phyloP scores from a whole-genome alignment of 371 early-diverging fungal genomes.

The Nematocida parisii region DNA sequence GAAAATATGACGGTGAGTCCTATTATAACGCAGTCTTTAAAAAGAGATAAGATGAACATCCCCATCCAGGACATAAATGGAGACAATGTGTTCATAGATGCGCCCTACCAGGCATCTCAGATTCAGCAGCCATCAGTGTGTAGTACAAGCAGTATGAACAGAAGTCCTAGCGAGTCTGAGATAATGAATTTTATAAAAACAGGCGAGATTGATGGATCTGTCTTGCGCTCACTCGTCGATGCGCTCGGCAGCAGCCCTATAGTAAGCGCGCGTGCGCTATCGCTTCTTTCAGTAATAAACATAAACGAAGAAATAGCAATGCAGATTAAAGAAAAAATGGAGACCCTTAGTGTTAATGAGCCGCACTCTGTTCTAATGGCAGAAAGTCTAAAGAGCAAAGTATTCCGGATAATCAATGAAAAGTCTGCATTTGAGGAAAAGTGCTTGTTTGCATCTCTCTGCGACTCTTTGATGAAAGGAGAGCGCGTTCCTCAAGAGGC shows the following conservation, averaged over 20 bases:
- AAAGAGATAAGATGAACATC: neutral
- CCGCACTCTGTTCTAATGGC: neutral
- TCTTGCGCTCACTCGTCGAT: neutral
- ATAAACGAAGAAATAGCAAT: conserved; percentile 3
- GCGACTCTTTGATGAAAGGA: conserved; percentile 12
- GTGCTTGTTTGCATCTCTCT: conserved; percentile 29
- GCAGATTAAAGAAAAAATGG: conserved; percentile 16
- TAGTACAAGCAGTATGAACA: neutral
- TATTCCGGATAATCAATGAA: conserved; percentile 4
- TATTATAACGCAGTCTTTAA: conserved; percentile 17
- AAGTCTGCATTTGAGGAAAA: conserved; percentile 36
- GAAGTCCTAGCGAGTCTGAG: neutral
- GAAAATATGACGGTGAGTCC: conserved; percentile 1
- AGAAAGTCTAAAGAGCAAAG: conserved; percentile 21
- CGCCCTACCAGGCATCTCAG: neutral
- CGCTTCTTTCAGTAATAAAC: conserved; percentile 3
- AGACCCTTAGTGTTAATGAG: neutral
- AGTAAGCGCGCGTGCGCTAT: neutral
- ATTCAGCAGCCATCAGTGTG: neutral
- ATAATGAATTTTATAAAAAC: conserved; percentile 2
- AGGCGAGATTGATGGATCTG: neutral
- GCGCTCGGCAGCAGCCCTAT: neutral
- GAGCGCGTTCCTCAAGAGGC: conserved; percentile 30
- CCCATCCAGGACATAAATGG: conserved; percentile 1
- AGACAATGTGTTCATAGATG: neutral